These are phyloP conservation scores for Rhinocladiella mackenziei DNA, from an alignment of 2,329 filamentous ascomycete species.

Conservation along the genomic window DNA sequence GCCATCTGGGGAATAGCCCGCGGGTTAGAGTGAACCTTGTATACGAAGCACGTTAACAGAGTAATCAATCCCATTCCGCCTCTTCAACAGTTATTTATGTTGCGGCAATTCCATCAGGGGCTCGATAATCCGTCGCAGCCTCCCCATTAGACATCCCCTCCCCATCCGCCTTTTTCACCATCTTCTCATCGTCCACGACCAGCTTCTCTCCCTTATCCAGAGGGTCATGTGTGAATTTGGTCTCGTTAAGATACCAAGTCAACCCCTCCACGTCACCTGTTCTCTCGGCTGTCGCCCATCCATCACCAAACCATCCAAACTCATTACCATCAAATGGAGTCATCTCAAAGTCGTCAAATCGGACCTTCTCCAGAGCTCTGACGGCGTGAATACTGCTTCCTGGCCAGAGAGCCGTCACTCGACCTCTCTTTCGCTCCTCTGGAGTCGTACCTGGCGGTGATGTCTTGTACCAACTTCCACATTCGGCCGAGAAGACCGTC, in stretches of 20 bases:
- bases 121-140: slow-evolving; percentile 10
- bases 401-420: slow-evolving; percentile 43
- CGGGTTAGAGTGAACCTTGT: no score
- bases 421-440: slow-evolving; percentile 32
- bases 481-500: slow-evolving; percentile 34
- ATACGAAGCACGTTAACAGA: no score
- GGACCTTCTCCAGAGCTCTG: slow-evolving; percentile 32
- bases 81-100: slow-evolving; percentile 5
- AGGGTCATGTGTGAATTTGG: slow-evolving; percentile 19
- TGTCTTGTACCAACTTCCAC: slow-evolving; percentile 51
- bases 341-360: background rate
- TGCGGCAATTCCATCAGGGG: slow-evolving; percentile 18
- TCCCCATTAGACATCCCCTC: slow-evolving; percentile 10
- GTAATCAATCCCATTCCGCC: background rate
- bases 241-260: slow-evolving; percentile 22
- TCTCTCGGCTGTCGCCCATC: slow-evolving; percentile 36
- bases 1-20: no score
- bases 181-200: slow-evolving; percentile 12
- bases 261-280: background rate
- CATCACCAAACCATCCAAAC: slow-evolving; percentile 50
- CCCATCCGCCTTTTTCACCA: slow-evolving; percentile 12
- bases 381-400: slow-evolving; percentile 40
- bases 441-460: slow-evolving; percentile 33
- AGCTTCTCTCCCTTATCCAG: slow-evolving; percentile 17
- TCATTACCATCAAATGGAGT: slow-evolving; percentile 37